Evolutionary conservation across 441 rosid genomes (phyloP).

Genomic region (Cnidoscolus chayamansa): DNA sequence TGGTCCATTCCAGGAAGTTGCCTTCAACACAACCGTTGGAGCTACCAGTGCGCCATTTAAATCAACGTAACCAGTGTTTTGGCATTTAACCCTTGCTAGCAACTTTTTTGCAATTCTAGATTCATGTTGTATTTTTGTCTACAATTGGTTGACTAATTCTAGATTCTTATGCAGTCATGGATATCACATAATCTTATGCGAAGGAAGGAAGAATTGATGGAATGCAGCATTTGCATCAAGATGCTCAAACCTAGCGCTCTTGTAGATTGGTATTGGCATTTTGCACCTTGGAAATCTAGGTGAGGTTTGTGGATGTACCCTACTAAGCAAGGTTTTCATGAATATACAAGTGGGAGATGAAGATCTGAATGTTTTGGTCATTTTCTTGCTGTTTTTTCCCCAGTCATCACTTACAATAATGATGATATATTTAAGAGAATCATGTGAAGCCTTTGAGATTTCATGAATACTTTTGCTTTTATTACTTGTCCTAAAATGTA

Average conservation of each 20-base stretch:
- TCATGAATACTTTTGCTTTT: no score
- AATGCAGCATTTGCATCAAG: background rate
- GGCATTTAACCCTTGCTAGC: background rate
- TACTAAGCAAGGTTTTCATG: no score
- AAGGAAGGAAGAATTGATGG: constrained; percentile 85
- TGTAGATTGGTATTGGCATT: background rate
- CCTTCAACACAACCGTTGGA: constrained; percentile 75
- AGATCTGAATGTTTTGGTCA: background rate
- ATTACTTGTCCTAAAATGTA: no score
- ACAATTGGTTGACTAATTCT: background rate
- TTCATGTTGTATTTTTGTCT: background rate
- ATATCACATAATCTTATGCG: constrained; percentile 72
- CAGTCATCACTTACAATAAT: background rate
- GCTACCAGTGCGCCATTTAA: constrained; percentile 93
- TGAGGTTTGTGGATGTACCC: background rate
- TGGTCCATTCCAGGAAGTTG: constrained; percentile 93
- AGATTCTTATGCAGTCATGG: constrained; percentile 62
- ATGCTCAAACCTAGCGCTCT: background rate
- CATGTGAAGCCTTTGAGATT: no score
- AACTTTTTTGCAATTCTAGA: background rate
- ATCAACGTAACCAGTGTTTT: constrained; percentile 56
- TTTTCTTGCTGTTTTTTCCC: background rate
- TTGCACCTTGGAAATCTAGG: background rate
- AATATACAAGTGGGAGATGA: background rate
- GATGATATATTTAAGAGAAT: background rate